These are phyloP conservation scores for Cladosporium austrohemisphaericum DNA, from an alignment of 2,329 filamentous ascomycete genomes.

Conservation along the genomic window DNA sequence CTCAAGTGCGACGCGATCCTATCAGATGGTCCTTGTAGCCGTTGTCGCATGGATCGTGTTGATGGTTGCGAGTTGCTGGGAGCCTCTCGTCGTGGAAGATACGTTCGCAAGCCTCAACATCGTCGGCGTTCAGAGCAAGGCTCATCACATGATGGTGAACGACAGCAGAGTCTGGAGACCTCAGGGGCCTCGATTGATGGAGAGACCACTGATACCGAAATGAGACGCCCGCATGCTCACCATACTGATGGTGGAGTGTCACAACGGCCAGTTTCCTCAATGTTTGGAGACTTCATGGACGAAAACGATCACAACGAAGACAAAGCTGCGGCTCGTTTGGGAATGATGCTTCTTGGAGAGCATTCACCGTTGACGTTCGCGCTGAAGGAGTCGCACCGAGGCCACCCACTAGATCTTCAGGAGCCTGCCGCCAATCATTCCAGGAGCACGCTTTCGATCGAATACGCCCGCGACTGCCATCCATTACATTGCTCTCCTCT, in stretches of 20 bases:
- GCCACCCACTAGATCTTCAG: not conserved
- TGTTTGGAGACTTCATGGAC: not conserved
- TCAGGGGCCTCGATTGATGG: not conserved
- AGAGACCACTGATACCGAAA: not conserved
- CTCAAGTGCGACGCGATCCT: not conserved
- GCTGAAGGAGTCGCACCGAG: not conserved
- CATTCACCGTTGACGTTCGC: not conserved
- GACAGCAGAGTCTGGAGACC: not conserved
- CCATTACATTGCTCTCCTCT: not conserved
- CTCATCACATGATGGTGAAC: not conserved
- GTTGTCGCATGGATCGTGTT: not conserved
- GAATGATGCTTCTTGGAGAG: not conserved
- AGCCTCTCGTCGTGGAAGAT: not conserved
- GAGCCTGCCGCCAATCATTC: not conserved
- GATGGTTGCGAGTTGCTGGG: not conserved
- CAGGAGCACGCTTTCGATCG: no score
- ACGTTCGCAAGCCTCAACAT: not conserved
- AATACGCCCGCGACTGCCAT: no score
- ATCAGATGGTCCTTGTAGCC: not conserved
- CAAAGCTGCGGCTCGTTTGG: not conserved
- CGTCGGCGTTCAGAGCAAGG: not conserved
- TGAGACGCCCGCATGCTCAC: not conserved
- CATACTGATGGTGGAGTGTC: not conserved
- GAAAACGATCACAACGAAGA: not conserved
- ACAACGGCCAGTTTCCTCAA: not conserved